Conservation (phyloP, 257 asterid genomes). For the Petunia secreta region DNA sequence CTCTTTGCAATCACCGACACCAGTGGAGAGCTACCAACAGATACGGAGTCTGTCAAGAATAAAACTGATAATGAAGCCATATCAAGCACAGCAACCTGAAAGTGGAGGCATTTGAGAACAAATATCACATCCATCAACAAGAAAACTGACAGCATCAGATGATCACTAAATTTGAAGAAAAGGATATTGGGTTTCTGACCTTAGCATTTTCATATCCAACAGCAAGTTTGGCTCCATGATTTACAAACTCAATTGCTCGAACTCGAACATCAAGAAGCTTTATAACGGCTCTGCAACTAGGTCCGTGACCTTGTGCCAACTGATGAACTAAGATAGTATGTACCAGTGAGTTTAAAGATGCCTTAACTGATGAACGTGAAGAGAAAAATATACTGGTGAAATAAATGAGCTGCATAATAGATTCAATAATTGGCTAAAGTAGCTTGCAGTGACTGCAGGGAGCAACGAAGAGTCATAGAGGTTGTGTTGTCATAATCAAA, state of each 20-base stretch:
- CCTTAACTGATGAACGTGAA: no score
- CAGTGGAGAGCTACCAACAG: constrained; percentile 49
- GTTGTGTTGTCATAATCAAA: constrained; percentile 20
- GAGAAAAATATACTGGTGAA: background rate
- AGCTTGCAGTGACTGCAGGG: background rate
- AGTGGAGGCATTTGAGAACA: constrained; percentile 34
- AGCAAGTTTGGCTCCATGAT: constrained; percentile 64
- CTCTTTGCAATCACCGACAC: constrained; percentile 53
- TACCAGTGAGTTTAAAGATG: constrained; percentile 26
- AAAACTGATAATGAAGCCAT: constrained; percentile 60
- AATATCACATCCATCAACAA: constrained; percentile 2
- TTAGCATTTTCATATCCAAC: constrained; percentile 73
- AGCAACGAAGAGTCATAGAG: constrained; percentile 10
- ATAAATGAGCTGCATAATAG: background rate
- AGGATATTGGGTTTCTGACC: constrained; percentile 43
- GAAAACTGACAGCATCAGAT: background rate
- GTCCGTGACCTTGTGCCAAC: constrained; percentile 63
- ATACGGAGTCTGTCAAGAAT: constrained; percentile 54
- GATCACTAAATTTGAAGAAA: background rate
- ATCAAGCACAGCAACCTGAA: constrained; percentile 85
- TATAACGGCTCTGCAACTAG: constrained; percentile 68
- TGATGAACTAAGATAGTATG: constrained; percentile 54
- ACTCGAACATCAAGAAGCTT: constrained; percentile 60
- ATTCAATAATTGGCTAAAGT: background rate
- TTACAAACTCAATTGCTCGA: constrained; percentile 60